Evolutionary conservation across 805 yeast genomes (phyloP).

Genomic region (Cyberlindnera euphorbiiphila): DNA sequence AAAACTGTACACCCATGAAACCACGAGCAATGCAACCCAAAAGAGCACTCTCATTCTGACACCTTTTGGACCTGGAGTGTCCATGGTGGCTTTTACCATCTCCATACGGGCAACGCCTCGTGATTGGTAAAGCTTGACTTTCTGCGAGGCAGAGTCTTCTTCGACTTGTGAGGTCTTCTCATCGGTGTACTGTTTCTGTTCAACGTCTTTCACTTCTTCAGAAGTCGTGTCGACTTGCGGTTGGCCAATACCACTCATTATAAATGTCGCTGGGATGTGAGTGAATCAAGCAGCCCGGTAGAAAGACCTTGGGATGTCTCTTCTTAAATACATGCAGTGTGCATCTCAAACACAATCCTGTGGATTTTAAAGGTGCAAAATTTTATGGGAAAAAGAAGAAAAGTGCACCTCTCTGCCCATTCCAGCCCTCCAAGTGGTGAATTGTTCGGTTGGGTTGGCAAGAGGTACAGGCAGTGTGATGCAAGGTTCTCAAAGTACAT

Average conservation of each 20-base stretch:
- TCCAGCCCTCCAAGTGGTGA: no score
- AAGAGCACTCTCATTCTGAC: constrained; percentile 16
- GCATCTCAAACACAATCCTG: no score
- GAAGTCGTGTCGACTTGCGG: not conserved
- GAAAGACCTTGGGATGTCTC: no score
- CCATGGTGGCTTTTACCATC: constrained; percentile 22
- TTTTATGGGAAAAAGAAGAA: no score
- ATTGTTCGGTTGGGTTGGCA: no score
- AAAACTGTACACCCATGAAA: constrained; percentile 23
- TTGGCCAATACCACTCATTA: not conserved
- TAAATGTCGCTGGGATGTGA: not conserved
- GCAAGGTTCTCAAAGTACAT: no score
- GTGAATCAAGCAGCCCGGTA: no score
- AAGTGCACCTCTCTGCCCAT: no score
- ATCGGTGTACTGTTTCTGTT: not conserved
- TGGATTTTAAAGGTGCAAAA: no score
- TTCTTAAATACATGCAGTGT: no score
- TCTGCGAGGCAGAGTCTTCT: not conserved
- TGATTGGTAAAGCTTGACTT: constrained; percentile 18
- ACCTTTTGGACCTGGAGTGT: constrained; percentile 15
- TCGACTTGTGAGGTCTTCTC: not conserved
- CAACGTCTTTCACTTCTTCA: not conserved
- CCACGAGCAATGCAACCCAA: constrained; percentile 13
- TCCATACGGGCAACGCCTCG: constrained; percentile 25
- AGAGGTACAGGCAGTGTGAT: no score